Percentiles rank a stretch among this genome's conserved stretches.
phyloP scores from a whole-genome alignment of 140 eudicot species.

The Senecio squalidus region DNA sequence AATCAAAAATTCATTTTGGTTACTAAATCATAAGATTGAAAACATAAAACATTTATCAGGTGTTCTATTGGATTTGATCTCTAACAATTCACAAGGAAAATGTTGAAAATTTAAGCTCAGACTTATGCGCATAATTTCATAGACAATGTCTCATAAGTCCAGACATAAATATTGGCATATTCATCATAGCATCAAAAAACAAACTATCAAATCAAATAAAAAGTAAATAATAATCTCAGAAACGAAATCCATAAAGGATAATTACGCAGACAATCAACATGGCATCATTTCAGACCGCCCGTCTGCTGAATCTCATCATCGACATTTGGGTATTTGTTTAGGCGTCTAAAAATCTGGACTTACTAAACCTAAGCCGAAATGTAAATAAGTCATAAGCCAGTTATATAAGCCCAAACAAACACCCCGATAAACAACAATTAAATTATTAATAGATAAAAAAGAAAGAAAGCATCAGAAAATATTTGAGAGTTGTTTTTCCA shows the following conservation, averaged over 20 bases:
- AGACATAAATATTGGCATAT: constrained; percentile 50
- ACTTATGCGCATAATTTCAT: constrained; percentile 46
- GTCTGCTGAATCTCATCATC: constrained; percentile 83
- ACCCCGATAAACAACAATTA: not conserved
- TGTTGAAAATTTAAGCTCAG: constrained; percentile 45
- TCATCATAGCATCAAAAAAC: constrained; percentile 32
- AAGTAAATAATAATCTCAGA: constrained; percentile 13
- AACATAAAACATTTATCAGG: too few species aligned
- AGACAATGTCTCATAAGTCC: constrained; percentile 72
- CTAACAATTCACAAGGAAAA: too few species aligned
- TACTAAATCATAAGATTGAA: too few species aligned
- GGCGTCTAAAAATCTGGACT: too few species aligned
- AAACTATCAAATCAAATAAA: too few species aligned
- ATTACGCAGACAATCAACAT: constrained; percentile 83
- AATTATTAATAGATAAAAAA: not conserved
- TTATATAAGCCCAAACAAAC: not conserved
- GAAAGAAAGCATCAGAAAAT: constrained; percentile 65
- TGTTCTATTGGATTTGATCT: too few species aligned
- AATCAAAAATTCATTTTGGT: too few species aligned
- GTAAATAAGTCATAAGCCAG: too few species aligned
- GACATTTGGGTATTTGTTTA: too few species aligned
- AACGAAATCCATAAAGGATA: constrained; percentile 25
- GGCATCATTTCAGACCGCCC: constrained; percentile 99
- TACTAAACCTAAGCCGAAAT: too few species aligned
- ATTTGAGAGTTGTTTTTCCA: constrained; percentile 45